A percentile compares a stretch with the other conserved stretches of the same genome.
phyloP scores from a whole-genome alignment of 192 early-diverging fungal species.

The Fimicolochytrium jonesii region DNA sequence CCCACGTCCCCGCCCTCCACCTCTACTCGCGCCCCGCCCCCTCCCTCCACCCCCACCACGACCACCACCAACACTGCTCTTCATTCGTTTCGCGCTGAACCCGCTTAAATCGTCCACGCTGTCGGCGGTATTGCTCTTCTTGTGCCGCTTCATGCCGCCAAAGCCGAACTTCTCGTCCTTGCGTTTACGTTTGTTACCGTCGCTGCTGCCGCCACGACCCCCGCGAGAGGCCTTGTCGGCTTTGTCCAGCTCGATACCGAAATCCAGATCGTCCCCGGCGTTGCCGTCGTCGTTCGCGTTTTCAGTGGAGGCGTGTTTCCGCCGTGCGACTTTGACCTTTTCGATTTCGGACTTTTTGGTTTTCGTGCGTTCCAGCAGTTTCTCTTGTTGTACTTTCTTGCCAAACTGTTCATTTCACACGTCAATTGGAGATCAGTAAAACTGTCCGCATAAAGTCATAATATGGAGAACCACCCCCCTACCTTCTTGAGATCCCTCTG shows the following conservation, averaged over 20 bases:
- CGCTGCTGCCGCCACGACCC: conserved; percentile 11
- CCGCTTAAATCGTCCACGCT: conserved; percentile 67
- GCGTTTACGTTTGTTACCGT: conserved; percentile 49
- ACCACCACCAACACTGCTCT: conserved; percentile 10
- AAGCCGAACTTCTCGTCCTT: conserved; percentile 90
- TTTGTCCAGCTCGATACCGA: conserved; percentile 64
- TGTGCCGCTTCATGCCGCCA: conserved; percentile 78
- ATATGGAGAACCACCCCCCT: neutral
- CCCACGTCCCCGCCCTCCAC: neutral
- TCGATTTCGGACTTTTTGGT: conserved; percentile 85
- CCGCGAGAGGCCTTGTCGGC: conserved; percentile 25
- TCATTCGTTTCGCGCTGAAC: conserved; percentile 51
- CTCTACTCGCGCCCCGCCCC: neutral
- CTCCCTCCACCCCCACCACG: neutral
- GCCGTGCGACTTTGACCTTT: conserved; percentile 85
- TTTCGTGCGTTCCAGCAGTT: conserved; percentile 80
- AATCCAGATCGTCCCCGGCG: conserved; percentile 53
- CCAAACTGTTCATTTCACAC: too few species aligned
- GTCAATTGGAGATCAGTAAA: neutral
- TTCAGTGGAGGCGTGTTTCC: conserved; percentile 63
- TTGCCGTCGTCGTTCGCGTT: conserved; percentile 8
- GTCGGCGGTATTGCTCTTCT: conserved; percentile 78
- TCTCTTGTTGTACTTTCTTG: conserved; percentile 94
- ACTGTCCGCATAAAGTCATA: neutral
- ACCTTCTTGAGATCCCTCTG: conserved; percentile 86